These are phyloP conservation scores for Evernia prunastri DNA, from an alignment of 495 filamentous ascomycete species.

Conservation along the genomic window DNA sequence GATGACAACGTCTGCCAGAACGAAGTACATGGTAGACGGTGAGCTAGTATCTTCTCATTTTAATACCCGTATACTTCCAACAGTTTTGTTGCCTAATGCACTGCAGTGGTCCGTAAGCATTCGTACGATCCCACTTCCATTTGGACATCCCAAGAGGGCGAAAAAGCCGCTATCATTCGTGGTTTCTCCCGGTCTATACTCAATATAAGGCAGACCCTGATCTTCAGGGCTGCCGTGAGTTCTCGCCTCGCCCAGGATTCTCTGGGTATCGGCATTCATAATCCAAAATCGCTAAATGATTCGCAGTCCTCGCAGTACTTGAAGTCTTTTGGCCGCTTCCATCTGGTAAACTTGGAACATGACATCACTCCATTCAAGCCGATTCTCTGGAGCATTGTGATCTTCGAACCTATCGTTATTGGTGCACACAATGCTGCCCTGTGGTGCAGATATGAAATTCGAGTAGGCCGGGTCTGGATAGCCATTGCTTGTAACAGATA, in stretches of 20 bases:
- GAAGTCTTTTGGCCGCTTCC: not conserved
- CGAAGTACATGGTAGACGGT: not conserved
- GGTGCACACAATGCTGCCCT: not conserved
- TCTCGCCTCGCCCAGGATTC: not conserved
- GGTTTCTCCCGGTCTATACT: not conserved
- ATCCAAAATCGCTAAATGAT: not conserved
- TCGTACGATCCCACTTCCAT: not conserved
- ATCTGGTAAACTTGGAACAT: not conserved
- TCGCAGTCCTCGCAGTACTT: not conserved
- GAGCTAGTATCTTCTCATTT: not conserved
- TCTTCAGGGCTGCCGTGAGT: not conserved
- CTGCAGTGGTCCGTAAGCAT: not conserved
- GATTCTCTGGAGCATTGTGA: not conserved
- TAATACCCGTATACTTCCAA: not conserved
- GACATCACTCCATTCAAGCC: not conserved
- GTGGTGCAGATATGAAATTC: not conserved
- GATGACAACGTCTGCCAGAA: not conserved
- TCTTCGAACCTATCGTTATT: not conserved
- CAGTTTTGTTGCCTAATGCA: not conserved
- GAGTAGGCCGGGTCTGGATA: not conserved
- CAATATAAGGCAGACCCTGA: not conserved
- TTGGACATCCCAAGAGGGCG: not conserved
- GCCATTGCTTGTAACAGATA: not conserved
- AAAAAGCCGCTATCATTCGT: not conserved
- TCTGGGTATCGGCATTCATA: not conserved